Percentiles rank a stretch among this genome's conserved stretches.
Evolutionary conservation across 345 rosid species (phyloP).

Genomic region (Melaleuca quinquenervia): DNA sequence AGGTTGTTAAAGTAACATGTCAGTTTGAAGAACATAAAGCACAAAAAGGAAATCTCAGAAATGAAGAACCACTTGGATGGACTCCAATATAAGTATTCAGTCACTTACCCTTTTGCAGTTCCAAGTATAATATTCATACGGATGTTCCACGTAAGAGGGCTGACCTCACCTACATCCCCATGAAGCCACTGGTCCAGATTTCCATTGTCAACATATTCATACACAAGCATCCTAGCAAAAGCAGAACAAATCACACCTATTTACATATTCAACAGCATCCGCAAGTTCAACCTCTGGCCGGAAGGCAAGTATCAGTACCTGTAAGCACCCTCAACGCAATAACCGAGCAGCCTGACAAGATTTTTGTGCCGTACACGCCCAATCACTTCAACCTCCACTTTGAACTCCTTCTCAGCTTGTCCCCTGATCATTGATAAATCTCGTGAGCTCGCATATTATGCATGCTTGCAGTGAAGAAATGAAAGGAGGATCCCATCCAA

Average conservation of each 20-base stretch:
- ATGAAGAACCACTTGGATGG: neutral
- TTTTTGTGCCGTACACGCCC: conserved; percentile 96
- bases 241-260: neutral
- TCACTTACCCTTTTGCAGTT: conserved; percentile 76
- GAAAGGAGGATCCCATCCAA: neutral
- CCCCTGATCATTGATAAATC: conserved; percentile 40
- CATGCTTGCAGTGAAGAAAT: neutral
- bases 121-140: conserved; percentile 80
- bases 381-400: conserved; percentile 88
- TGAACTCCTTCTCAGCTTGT: conserved; percentile 96
- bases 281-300: neutral
- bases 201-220: conserved; percentile 84
- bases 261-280: neutral
- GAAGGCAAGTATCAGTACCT: conserved; percentile 29
- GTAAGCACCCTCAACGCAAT: conserved; percentile 94
- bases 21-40: neutral
- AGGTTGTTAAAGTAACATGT: neutral
- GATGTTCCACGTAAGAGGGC: conserved; percentile 90
- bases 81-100: neutral
- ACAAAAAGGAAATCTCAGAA: neutral
- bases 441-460: neutral
- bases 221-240: conserved; percentile 77
- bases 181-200: conserved; percentile 96
- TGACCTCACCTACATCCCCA: conserved; percentile 81
- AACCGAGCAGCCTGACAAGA: conserved; percentile 81